Evolutionary conservation across 129 eudicot genomes (phyloP), one percentile per base, ranked within the genome.

Genomic region (Chrysanthemum seticuspe): DNA sequence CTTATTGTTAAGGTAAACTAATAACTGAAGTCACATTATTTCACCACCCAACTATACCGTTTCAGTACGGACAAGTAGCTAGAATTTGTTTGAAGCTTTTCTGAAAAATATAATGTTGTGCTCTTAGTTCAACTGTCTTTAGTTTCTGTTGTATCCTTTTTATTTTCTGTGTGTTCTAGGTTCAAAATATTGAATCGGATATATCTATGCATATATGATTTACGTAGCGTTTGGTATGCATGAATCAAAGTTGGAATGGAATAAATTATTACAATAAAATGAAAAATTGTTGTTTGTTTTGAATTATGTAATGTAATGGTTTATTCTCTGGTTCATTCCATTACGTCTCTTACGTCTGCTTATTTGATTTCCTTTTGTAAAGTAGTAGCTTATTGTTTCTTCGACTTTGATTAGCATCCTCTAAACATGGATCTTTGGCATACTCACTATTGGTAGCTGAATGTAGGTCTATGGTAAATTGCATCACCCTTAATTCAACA

Each of bases 401-500:
- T 29, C 56, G 4, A 48, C 25, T 10, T 53, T 70, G 52, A 54
- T 31, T 13, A 62, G 16, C 0, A 62, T 59, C 36, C 11, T 31
- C 5, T 58, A 58, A 21, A 9, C 23, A 6, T n/a, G n/a, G 31
- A 2, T 27, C 31, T 27, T 36, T 36, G 45, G 45, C 8, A 36
- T 44, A 49, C 18, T 59, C 5, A 54, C 36, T 68, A 40, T 3
- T 73, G 40, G 50, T 59, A 54, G 69, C 55, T 80, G 40, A 12
- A 62, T 78, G 62, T 73, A 93, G 97, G 97, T 93, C 98, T 72
- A 93, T 93, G 98, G 95, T 93, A 85, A 89, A 89, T 76, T 89
- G 97, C 80, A 89, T 89, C 74, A 93, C 98, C 21, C 87, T 83
- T 52, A 86, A 93, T 79, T 84, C 97, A 9, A 87, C 95, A 11